Conservation (phyloP, 2,329 filamentous ascomycete species). For the Stemphylium beticola region DNA sequence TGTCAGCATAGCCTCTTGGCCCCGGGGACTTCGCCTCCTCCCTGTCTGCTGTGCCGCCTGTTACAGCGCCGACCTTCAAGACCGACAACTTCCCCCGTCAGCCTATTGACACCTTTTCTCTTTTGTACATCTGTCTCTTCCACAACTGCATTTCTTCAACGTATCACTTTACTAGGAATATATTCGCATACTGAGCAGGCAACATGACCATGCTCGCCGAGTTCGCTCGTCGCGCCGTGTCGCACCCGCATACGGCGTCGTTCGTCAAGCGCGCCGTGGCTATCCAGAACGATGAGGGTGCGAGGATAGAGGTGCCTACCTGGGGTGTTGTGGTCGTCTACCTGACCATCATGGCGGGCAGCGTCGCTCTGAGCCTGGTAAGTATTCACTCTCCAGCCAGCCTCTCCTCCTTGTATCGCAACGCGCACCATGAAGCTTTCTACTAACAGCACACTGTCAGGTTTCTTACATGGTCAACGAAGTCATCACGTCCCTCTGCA, state of each 20-base stretch:
- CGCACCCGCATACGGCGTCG: slow-evolving; percentile 30
- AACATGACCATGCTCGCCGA: slow-evolving; percentile 34
- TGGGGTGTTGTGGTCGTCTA: slow-evolving; percentile 40
- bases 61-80: slow-evolving; percentile 14
- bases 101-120: slow-evolving; percentile 9
- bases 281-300: slow-evolving; percentile 11
- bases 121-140: slow-evolving; percentile 1
- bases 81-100: slow-evolving; percentile 4
- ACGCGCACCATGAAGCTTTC: not conserved
- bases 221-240: slow-evolving; percentile 40
- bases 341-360: slow-evolving; percentile 48
- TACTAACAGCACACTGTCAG: slow-evolving; percentile 19
- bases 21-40: slow-evolving; percentile 24
- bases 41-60: slow-evolving; percentile 17
- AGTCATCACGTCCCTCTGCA: slow-evolving; percentile 66
- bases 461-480: slow-evolving; percentile 64
- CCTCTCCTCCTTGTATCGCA: not conserved
- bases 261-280: slow-evolving; percentile 38
- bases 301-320: slow-evolving; percentile 34
- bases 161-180: not conserved
- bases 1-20: slow-evolving; percentile 13
- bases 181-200: not conserved
- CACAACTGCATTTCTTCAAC: slow-evolving; percentile 1
- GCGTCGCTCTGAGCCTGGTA: slow-evolving; percentile 53
- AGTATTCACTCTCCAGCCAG: slow-evolving; percentile 17